Conservation (phyloP, 1,284 basidiomycete species). For the Heterobasidion parviporum region DNA sequence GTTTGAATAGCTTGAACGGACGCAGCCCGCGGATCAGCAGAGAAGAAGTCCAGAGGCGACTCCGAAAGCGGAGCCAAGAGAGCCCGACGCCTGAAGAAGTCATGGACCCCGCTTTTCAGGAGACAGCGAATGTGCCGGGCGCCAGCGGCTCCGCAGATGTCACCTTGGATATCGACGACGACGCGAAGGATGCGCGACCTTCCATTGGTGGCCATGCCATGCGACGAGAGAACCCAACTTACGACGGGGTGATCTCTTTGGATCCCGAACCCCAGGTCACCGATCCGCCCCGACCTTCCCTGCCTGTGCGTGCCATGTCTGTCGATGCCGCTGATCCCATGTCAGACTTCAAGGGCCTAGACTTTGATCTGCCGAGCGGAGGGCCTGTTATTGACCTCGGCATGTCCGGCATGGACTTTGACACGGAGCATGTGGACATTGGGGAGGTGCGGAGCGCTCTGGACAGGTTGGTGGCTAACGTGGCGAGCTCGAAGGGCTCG, state of each 20-base stretch:
- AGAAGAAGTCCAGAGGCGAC: constrained; percentile 43
- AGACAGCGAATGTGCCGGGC: neutral
- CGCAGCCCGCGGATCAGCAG: constrained; percentile 37
- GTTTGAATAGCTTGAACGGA: constrained; percentile 13
- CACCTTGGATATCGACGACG: constrained; percentile 1
- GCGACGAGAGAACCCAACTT: constrained; percentile 19
- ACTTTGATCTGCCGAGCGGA: constrained; percentile 17
- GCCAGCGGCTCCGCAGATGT: neutral
- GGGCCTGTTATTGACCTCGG: constrained; percentile 14
- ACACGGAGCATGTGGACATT: constrained; percentile 30
- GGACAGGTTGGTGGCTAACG: constrained; percentile 71
- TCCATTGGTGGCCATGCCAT: constrained; percentile 9
- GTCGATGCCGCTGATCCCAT: constrained; percentile 8
- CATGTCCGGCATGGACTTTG: constrained; percentile 7
- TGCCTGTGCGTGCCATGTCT: constrained; percentile 18
- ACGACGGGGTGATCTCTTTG: constrained; percentile 27
- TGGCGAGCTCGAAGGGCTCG: constrained; percentile 18
- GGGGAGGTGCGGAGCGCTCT: constrained; percentile 70
- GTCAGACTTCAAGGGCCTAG: constrained; percentile 11
- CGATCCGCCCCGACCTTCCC: constrained; percentile 24
- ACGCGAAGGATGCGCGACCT: neutral
- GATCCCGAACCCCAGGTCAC: constrained; percentile 23
- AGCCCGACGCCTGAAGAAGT: constrained; percentile 21
- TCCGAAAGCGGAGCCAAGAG: constrained; percentile 34
- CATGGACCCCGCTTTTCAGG: neutral